Percentiles rank a stretch among this genome's conserved stretches.
phyloP scores from a whole-genome alignment of 2,329 filamentous ascomycete genomes.

The Alternaria sp. region DNA sequence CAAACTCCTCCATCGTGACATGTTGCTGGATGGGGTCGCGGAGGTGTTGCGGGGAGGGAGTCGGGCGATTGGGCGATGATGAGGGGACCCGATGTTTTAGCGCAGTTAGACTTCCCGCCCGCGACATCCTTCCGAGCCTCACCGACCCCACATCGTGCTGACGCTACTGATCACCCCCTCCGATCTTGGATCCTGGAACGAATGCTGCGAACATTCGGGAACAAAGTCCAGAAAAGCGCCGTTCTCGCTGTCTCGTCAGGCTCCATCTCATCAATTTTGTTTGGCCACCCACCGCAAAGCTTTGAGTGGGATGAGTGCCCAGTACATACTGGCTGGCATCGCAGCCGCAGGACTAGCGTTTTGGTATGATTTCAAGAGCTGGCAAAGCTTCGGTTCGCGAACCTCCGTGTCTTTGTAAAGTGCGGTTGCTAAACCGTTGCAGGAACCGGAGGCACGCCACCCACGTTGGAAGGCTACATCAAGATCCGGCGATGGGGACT shows the following conservation, averaged over 20 bases:
- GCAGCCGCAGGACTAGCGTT: slow-evolving; percentile 25
- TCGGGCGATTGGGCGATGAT: slow-evolving; percentile 10
- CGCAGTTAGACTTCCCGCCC: slow-evolving; percentile 1
- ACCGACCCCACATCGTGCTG: slow-evolving; percentile 9
- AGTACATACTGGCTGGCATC: slow-evolving; percentile 23
- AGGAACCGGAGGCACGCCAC: slow-evolving; percentile 46
- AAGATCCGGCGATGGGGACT: slow-evolving; percentile 43
- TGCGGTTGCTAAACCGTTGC: slow-evolving; percentile 9
- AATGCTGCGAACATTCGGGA: background rate
- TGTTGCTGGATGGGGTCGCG: background rate
- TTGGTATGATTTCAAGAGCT: slow-evolving; percentile 37
- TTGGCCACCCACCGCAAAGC: background rate
- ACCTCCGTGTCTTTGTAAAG: fast-evolving
- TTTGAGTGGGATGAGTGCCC: slow-evolving; percentile 7
- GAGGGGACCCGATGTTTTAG: slow-evolving; percentile 23
- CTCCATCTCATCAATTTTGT: background rate
- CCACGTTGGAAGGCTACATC: slow-evolving; percentile 41
- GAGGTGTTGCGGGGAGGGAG: slow-evolving; percentile 16
- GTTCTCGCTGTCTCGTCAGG: background rate
- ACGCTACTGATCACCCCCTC: background rate
- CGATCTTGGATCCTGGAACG: background rate
- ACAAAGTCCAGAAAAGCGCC: background rate
- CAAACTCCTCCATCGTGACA: background rate
- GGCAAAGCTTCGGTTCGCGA: slow-evolving; percentile 30
- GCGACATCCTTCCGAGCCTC: background rate